phyloP scores from a whole-genome alignment of 345 rosid genomes.

The Combretum micranthum region DNA sequence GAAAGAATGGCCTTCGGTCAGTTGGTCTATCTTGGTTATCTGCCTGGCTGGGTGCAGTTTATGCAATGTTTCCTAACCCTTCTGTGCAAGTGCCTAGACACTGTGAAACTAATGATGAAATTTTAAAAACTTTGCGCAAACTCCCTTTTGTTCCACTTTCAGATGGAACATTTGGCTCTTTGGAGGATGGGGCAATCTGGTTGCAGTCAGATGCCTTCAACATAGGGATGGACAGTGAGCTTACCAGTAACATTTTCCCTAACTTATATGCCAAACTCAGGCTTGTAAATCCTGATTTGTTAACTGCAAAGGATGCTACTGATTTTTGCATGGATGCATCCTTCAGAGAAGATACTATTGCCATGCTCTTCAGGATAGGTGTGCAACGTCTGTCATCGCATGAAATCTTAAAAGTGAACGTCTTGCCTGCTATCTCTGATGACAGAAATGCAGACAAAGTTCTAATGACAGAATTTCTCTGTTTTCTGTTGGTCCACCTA shows the following conservation, averaged over 20 bases:
- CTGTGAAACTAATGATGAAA: conserved; percentile 27
- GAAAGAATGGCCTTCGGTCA: conserved; percentile 42
- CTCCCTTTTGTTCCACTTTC: conserved; percentile 81
- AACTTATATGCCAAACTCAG: conserved; percentile 63
- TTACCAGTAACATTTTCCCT: conserved; percentile 60
- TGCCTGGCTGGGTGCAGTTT: conserved; percentile 58
- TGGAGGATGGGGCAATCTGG: conserved; percentile 74
- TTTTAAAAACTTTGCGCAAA: conserved; percentile 38
- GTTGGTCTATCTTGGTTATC: conserved; percentile 75
- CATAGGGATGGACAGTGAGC: conserved; percentile 35
- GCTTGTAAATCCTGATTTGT: conserved; percentile 52
- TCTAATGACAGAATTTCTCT: conserved; percentile 64
- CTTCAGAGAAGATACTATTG: conserved; percentile 33
- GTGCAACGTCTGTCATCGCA: conserved; percentile 78
- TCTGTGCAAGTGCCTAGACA: conserved; percentile 26
- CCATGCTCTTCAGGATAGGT: conserved; percentile 66
- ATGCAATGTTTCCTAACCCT: conserved; percentile 35
- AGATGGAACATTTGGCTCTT: conserved; percentile 62
- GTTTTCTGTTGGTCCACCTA: conserved; percentile 81
- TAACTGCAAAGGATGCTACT: conserved; percentile 38
- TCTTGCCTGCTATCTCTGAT: conserved; percentile 61
- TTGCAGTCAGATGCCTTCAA: conserved; percentile 47
- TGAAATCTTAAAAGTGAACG: conserved; percentile 70
- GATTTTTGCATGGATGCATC: conserved; percentile 17
- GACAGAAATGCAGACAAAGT: conserved; percentile 21